A percentile compares a stretch with the other conserved stretches of the same genome.
Conservation (phyloP, 371 early-diverging fungal species). For the Caulochytrium protostelioides region DNA sequence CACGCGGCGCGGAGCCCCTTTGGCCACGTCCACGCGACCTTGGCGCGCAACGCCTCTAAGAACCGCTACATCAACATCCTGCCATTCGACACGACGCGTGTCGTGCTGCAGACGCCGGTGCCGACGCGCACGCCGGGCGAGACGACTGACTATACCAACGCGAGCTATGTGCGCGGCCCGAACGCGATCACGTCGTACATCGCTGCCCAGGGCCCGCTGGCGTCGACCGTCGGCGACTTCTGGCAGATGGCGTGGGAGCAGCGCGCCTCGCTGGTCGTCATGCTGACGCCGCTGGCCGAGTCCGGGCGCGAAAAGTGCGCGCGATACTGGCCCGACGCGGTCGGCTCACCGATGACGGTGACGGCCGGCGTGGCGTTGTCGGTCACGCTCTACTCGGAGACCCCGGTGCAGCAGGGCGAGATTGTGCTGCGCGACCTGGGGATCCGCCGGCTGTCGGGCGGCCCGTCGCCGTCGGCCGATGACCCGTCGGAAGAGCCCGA, state of each 20-base stretch:
- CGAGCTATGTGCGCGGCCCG: constrained; percentile 19
- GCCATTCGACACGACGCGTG: constrained; percentile 35
- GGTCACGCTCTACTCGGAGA: constrained; percentile 12
- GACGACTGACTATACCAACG: constrained; percentile 58
- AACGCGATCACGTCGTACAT: constrained; percentile 34
- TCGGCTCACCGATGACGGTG: constrained; percentile 10
- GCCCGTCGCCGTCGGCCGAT: constrained; percentile 6
- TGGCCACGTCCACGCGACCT: constrained; percentile 2
- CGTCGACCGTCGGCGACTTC: constrained; percentile 60
- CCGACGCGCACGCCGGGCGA: constrained; percentile 4
- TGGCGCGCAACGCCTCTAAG: constrained; percentile 13
- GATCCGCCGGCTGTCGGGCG: background rate
- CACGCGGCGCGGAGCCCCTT: background rate
- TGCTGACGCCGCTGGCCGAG: constrained; percentile 72
- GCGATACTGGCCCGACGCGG: constrained; percentile 45
- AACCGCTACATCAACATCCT: constrained; percentile 60
- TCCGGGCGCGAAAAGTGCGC: constrained; percentile 49
- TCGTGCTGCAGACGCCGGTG: constrained; percentile 5
- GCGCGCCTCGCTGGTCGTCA: constrained; percentile 46
- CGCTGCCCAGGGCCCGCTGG: constrained; percentile 70
- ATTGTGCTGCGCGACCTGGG: constrained; percentile 14
- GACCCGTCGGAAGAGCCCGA: constrained; percentile 5
- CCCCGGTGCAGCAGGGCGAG: constrained; percentile 7
- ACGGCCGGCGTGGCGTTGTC: constrained; percentile 8
- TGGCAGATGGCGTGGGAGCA: constrained; percentile 83